Conservation (phyloP, 305 asterid species). For the Fraxinus xanthoxyloides region DNA sequence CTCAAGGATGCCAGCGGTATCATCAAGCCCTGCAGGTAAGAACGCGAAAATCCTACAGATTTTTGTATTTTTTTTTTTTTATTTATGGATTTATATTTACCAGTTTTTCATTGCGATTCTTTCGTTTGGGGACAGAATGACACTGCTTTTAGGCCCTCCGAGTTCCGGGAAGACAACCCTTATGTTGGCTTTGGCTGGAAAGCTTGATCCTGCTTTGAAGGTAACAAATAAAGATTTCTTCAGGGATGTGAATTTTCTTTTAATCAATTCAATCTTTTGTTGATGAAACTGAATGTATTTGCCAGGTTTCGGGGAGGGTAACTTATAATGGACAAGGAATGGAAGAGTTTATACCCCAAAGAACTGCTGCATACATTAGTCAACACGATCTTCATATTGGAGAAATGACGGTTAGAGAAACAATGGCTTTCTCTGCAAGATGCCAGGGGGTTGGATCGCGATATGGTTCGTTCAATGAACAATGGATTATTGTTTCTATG, state of each 20-base stretch:
- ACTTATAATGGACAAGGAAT: conserved; percentile 72
- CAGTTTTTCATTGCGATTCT: neutral
- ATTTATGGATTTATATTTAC: neutral
- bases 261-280: conserved; percentile 1
- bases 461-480: conserved; percentile 49
- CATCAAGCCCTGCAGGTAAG: conserved; percentile 58
- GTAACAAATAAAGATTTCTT: conserved; percentile 29
- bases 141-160: conserved; percentile 71
- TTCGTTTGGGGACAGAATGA: conserved; percentile 39
- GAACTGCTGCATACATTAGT: conserved; percentile 78
- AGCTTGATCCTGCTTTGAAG: conserved; percentile 56
- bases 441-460: conserved; percentile 87
- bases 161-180: conserved; percentile 66
- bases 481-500: neutral
- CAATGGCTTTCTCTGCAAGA: conserved; percentile 77
- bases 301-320: conserved; percentile 57
- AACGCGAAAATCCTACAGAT: neutral
- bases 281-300: neutral
- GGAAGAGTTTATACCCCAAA: conserved; percentile 70
- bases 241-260: neutral
- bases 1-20: conserved; percentile 69
- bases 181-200: conserved; percentile 78
- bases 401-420: conserved; percentile 87
- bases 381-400: conserved; percentile 72
- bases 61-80: neutral